These are phyloP conservation scores for Cryptosporidium bovis DNA, from an alignment of 169 alveolate genomes.

Conservation along the genomic window DNA sequence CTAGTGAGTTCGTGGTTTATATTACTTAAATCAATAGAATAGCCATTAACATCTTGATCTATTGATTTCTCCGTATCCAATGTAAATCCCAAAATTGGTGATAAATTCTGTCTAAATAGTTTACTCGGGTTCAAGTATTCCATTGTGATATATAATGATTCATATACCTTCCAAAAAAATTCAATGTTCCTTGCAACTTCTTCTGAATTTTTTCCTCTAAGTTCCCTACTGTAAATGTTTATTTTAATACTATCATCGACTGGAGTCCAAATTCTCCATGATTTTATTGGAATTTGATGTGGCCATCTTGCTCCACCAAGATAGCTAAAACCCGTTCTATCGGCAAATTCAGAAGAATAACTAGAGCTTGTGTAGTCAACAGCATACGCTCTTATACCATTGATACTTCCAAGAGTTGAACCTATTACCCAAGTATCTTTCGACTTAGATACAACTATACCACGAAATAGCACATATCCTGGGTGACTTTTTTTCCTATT, in stretches of 20 bases:
- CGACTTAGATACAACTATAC: slow-evolving; percentile 19
- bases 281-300: slow-evolving; percentile 51
- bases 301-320: slow-evolving; percentile 75
- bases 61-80: slow-evolving; percentile 6
- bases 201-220: slow-evolving; percentile 46
- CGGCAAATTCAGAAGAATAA: neutral
- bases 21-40: slow-evolving; percentile 17
- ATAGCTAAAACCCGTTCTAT: slow-evolving; percentile 46
- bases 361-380: slow-evolving; percentile 15
- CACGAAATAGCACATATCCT: slow-evolving; percentile 56
- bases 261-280: slow-evolving; percentile 70
- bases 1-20: neutral
- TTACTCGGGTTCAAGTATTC: slow-evolving; percentile 44
- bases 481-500: slow-evolving; percentile 59
- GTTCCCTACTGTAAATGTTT: slow-evolving; percentile 37
- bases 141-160: slow-evolving; percentile 45
- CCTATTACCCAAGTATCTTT: slow-evolving; percentile 74
- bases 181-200: slow-evolving; percentile 21
- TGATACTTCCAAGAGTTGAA: slow-evolving; percentile 62
- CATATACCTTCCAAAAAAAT: slow-evolving; percentile 52
- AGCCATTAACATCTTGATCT: neutral
- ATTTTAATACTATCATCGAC: slow-evolving; percentile 39
- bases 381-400: slow-evolving; percentile 71
- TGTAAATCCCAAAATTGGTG: slow-evolving; percentile 38
- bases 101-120: slow-evolving; percentile 52